phyloP scores from a whole-genome alignment of 768 basidiomycete species.

The Mycena latifolia region DNA sequence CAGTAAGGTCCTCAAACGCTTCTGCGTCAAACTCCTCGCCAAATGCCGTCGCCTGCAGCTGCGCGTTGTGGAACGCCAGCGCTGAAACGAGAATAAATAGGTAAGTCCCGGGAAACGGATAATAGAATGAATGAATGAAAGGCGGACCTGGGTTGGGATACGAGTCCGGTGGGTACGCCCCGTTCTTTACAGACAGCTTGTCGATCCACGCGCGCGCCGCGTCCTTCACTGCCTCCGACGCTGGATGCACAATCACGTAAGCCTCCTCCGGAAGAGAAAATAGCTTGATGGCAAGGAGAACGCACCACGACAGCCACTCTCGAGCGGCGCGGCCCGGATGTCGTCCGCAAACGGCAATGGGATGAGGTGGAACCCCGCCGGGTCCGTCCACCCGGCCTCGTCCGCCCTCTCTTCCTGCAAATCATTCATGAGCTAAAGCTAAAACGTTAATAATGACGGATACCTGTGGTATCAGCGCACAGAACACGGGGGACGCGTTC shows the following conservation, averaged over 20 bases:
- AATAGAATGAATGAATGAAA: neutral
- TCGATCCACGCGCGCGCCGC: conserved; percentile 81
- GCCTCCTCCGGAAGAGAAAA: no score
- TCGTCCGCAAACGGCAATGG: conserved; percentile 97
- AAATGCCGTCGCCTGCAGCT: conserved; percentile 93
- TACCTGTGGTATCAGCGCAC: conserved; percentile 90
- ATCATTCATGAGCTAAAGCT: conserved; percentile 6
- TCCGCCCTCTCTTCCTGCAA: conserved; percentile 76
- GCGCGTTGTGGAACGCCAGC: conserved; percentile 89
- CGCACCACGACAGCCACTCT: conserved; percentile 73
- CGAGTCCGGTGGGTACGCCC: conserved; percentile 88
- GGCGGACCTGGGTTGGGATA: conserved; percentile 90
- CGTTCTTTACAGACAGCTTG: conserved; percentile 83
- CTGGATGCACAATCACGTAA: no score
- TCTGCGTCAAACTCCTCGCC: conserved; percentile 87
- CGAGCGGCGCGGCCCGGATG: conserved; percentile 82
- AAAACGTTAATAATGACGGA: neutral
- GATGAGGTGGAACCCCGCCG: conserved; percentile 94
- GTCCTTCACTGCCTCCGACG: conserved; percentile 74
- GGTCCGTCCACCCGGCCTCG: conserved; percentile 81
- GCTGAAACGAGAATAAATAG: conserved; percentile 52
- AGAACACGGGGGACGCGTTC: conserved; percentile 84
- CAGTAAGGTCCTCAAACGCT: conserved; percentile 84
- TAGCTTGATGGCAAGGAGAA: conserved; percentile 19
- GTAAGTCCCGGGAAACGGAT: no score